phyloP scores from a whole-genome alignment of 305 asterid species.

The Fraxinus greggii region DNA sequence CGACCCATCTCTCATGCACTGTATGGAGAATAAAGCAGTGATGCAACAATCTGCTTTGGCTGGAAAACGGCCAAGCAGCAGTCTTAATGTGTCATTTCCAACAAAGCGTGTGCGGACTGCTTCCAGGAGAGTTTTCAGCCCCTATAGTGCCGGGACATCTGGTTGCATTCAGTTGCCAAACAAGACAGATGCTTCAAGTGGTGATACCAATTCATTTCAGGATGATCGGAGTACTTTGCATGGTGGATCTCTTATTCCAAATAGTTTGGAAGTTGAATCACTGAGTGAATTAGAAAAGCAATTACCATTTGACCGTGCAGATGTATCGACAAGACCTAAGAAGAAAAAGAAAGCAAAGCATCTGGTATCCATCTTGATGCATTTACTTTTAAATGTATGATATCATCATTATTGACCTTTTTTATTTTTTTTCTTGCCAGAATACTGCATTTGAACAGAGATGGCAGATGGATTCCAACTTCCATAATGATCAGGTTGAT shows the following conservation, averaged over 20 bases:
- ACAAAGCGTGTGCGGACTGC: slow-evolving; percentile 82
- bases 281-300: slow-evolving; percentile 59
- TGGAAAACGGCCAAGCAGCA: slow-evolving; percentile 59
- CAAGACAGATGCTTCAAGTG: slow-evolving; percentile 82
- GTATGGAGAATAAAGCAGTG: slow-evolving; percentile 48
- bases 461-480: slow-evolving; percentile 67
- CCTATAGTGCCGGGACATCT: slow-evolving; percentile 62
- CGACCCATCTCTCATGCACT: slow-evolving; percentile 48
- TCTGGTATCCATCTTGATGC: slow-evolving; percentile 46
- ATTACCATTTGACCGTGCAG: slow-evolving; percentile 51
- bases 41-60: slow-evolving; percentile 49
- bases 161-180: slow-evolving; percentile 55
- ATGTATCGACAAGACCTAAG: slow-evolving; percentile 66
- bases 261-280: slow-evolving; percentile 69
- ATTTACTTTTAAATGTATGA: slow-evolving; percentile 11
- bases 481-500: slow-evolving; percentile 67
- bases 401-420: slow-evolving; percentile 16
- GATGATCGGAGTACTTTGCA: slow-evolving; percentile 75
- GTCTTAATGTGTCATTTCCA: slow-evolving; percentile 69
- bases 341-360: slow-evolving; percentile 78
- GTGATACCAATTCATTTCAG: slow-evolving; percentile 85
- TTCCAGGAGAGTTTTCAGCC: slow-evolving; percentile 53
- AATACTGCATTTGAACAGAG: slow-evolving; percentile 57
- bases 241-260: slow-evolving; percentile 54
- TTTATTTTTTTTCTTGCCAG: slow-evolving; percentile 36